These are phyloP conservation scores for Aspergillus alliaceus DNA, from an alignment of 2,329 filamentous ascomycete species.

Conservation along the genomic window DNA sequence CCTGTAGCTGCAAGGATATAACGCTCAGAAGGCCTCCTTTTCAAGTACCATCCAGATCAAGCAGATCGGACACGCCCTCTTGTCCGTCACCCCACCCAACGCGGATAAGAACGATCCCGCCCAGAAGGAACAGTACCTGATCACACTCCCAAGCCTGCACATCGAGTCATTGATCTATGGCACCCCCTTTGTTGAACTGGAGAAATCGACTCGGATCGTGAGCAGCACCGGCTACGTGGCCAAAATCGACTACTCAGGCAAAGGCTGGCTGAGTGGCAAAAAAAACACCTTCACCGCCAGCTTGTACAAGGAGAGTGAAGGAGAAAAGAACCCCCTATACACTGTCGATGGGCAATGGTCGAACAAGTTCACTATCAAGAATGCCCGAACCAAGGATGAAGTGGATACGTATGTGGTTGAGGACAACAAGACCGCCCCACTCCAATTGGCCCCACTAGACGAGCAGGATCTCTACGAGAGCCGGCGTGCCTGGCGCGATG, in stretches of 20 bases:
- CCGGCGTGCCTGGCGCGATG: slow-evolving; percentile 82
- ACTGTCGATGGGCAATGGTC: slow-evolving; percentile 91
- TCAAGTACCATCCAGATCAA: slow-evolving; percentile 92
- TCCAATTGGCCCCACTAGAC: slow-evolving; percentile 70
- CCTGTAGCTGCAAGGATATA: slow-evolving; percentile 70
- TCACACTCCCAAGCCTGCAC: slow-evolving; percentile 86
- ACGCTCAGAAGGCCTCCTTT: slow-evolving; percentile 95
- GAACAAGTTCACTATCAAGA: slow-evolving; percentile 74
- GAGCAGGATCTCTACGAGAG: slow-evolving; percentile 85
- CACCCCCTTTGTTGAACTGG: slow-evolving; percentile 83
- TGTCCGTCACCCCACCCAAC: slow-evolving; percentile 64
- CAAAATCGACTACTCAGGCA: slow-evolving; percentile 90
- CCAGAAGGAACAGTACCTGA: slow-evolving; percentile 71
- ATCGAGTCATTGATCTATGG: slow-evolving; percentile 83
- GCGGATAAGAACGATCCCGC: slow-evolving; percentile 44
- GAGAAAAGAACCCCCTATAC: slow-evolving; percentile 70
- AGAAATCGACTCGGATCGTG: slow-evolving; percentile 79
- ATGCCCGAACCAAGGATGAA: slow-evolving; percentile 55
- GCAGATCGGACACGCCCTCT: slow-evolving; percentile 85
- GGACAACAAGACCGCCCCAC: slow-evolving; percentile 60
- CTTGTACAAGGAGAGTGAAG: slow-evolving; percentile 66
- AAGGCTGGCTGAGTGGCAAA: slow-evolving; percentile 92
- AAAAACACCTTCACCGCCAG: slow-evolving; percentile 85
- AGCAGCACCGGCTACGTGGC: slow-evolving; percentile 84
- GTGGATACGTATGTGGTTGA: slow-evolving; percentile 64